Evolutionary conservation across 1,139 yeast genomes (phyloP), one percentile per base, ranked within the genome.

Genomic region (Debaryomycetaceae sp.): DNA sequence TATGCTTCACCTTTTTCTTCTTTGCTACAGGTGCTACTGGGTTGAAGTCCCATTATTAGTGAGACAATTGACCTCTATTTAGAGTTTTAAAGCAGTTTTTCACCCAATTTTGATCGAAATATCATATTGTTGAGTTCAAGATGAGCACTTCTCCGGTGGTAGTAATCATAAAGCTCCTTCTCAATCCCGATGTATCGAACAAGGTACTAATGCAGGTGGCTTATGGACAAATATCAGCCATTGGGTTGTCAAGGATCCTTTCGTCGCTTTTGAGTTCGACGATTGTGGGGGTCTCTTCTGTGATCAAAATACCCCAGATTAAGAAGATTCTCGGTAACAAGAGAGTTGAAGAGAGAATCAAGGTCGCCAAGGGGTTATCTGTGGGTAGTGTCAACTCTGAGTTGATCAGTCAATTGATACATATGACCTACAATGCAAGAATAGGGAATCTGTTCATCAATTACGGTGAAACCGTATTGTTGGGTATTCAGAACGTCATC

Each of bases 241-340:
- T 70, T 43, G 76, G 77, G 4, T 59, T 63, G 41, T 69, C 70
- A 43, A 67, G 64, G 45, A 61, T 72, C 2, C 53, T 69, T 22
- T 63, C 76, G 2, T 57, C 65, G 24, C 50, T 68, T 17, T 60
- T 72, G 38, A 69, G 77, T 7, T 62, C 68, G 1, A 53, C 61
- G 9, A 64, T 69, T 37, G 77, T 73, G 20, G 76, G 69, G 2
- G 70, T 57, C 1, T 69, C 76, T n/a, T 65, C 74, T 36, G 56
- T 72, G 13, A 67, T 73, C 45, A 66, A 71, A 53, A 54, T 73
- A 34, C 79, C 79, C 6, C 79, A 74, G 50, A 73, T 74, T 45
- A 54, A 53, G 40, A 73, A 72, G 55, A 66, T 74, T 41, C 44
- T 65, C 36, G 55, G 55, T 23, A 75, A 72, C 4, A 50, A 54